A percentile compares a stretch with the other conserved stretches of the same genome.
Conservation (phyloP, 2,329 filamentous ascomycete genomes). For the Shiraia sp. region DNA sequence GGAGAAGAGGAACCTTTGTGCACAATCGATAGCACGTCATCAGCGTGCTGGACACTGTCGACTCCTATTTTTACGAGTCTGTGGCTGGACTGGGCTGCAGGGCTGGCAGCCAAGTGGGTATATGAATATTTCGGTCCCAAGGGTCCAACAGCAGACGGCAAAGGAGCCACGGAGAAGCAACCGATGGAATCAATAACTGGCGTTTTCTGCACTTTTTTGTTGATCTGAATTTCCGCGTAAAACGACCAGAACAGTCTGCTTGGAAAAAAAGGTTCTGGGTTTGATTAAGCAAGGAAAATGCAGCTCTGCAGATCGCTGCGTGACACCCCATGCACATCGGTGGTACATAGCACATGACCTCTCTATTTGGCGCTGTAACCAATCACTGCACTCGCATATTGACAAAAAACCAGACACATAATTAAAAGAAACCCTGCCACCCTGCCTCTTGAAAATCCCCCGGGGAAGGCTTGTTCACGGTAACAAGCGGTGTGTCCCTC, state of each 20-base stretch:
- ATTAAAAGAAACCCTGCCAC: too few relatives aligned
- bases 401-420: not conserved
- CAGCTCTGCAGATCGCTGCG: not conserved
- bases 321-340: too few relatives aligned
- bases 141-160: too few relatives aligned
- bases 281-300: not conserved
- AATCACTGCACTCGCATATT: too few relatives aligned
- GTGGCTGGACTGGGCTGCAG: too few relatives aligned
- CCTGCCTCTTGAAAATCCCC: not conserved
- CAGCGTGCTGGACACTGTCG: too few relatives aligned
- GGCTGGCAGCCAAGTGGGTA: too few relatives aligned
- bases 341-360: too few relatives aligned
- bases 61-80: too few relatives aligned
- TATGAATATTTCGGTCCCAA: too few relatives aligned
- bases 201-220: not conserved
- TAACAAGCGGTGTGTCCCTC: slow-evolving; percentile 3
- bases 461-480: slow-evolving; percentile 1
- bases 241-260: not conserved
- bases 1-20: not conserved
- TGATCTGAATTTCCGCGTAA: slow-evolving; percentile 2
- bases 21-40: not conserved
- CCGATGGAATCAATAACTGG: not conserved
- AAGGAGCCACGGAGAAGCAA: not conserved
- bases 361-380: too few relatives aligned
- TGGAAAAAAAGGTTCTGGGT: too few relatives aligned